Conservation (phyloP, 306 rosid genomes). For the Rosa chinensis region DNA sequence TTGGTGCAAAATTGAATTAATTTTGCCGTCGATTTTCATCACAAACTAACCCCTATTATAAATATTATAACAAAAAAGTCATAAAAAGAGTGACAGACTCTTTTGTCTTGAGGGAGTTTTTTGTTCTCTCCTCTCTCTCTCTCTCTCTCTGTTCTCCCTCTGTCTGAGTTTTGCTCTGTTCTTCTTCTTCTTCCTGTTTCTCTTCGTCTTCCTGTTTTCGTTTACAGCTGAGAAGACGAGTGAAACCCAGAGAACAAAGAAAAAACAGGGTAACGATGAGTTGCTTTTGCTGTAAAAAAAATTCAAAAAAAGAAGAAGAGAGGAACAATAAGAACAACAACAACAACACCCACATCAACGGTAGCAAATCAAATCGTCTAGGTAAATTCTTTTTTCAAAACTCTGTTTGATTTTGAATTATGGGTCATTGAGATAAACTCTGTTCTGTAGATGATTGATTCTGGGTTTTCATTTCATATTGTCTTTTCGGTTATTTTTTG, state of each 20-base stretch:
- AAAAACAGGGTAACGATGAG: slow-evolving; percentile 50
- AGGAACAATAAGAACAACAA: slow-evolving; percentile 5
- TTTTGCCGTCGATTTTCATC: slow-evolving; percentile 22
- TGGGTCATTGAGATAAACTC: slow-evolving; percentile 8
- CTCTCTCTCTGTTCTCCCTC: background rate
- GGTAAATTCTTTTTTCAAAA: background rate
- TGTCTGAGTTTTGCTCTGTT: slow-evolving; percentile 16
- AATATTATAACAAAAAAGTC: background rate
- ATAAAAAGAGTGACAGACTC: slow-evolving; percentile 6
- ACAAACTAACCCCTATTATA: slow-evolving; percentile 14
- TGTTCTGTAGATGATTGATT: background rate
- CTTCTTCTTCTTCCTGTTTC: slow-evolving; percentile 18
- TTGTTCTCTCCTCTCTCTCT: slow-evolving; percentile 7
- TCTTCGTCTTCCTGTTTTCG: slow-evolving; percentile 32
- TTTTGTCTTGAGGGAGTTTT: slow-evolving; percentile 5
- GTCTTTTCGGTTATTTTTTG: slow-evolving; percentile 9
- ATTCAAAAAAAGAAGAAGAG: slow-evolving; percentile 42
- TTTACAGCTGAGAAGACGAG: slow-evolving; percentile 27
- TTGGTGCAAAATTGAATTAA: slow-evolving; percentile 5
- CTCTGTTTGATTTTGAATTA: background rate
- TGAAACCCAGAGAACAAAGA: background rate
- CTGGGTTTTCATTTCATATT: background rate
- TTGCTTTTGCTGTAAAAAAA: slow-evolving; percentile 59
- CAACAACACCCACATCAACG: slow-evolving; percentile 12
- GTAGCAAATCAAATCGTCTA: slow-evolving; percentile 38